Evolutionary conservation across 495 filamentous ascomycete genomes (phyloP).

Genomic region (Penicillium paxilli): DNA sequence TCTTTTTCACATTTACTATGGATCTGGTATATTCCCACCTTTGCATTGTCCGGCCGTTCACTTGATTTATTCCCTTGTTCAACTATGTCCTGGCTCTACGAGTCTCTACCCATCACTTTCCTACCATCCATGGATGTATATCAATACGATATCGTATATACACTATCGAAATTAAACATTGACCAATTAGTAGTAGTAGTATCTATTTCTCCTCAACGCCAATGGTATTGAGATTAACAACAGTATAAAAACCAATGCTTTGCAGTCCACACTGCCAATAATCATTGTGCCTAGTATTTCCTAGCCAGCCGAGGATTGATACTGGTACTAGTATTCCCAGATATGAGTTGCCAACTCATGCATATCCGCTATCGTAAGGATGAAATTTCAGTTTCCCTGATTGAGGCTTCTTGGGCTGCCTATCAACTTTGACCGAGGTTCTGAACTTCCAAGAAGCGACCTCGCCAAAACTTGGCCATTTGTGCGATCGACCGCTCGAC

Average conservation of each 20-base stretch:
- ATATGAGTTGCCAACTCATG: background rate
- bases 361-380: constrained; percentile 1
- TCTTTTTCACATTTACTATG: background rate
- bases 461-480: constrained; percentile 9
- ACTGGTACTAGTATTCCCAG: too few relatives aligned
- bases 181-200: too few relatives aligned
- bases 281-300: background rate
- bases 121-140: too few relatives aligned
- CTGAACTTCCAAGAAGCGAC: constrained; percentile 5
- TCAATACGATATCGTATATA: too few relatives aligned
- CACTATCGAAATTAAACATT: too few relatives aligned
- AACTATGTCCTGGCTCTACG: too few relatives aligned
- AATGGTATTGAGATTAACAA: background rate
- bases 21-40: background rate
- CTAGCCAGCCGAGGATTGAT: background rate
- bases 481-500: background rate
- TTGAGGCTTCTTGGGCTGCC: background rate
- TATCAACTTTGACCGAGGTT: background rate
- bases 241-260: background rate
- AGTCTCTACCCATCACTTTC: too few relatives aligned
- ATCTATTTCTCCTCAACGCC: too few relatives aligned
- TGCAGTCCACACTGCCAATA: background rate
- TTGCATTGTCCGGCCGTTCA: constrained; percentile 5
- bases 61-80: background rate
- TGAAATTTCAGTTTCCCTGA: background rate